Percentiles rank a stretch among this genome's conserved stretches.
phyloP scores from a whole-genome alignment of 345 rosid genomes.

The Arabis alpina region DNA sequence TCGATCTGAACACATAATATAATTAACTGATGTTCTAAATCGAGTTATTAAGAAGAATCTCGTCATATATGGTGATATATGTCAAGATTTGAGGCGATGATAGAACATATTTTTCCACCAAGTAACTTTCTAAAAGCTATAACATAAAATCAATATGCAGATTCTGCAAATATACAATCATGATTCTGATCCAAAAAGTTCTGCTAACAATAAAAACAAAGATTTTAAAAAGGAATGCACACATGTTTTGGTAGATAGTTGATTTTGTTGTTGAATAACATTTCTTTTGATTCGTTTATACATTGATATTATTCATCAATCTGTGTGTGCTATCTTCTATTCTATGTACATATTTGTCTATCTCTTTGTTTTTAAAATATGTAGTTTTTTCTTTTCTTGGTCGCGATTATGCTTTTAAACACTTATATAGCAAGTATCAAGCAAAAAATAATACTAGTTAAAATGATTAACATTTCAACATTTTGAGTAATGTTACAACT shows the following conservation, averaged over 20 bases:
- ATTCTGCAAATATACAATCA: slow-evolving; percentile 5
- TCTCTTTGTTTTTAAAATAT: no score
- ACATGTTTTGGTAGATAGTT: no score
- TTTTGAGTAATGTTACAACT: not conserved
- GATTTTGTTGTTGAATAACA: no score
- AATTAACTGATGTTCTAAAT: not conserved
- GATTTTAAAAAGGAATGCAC: no score
- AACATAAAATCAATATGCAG: not conserved
- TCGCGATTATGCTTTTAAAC: no score
- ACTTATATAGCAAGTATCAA: no score
- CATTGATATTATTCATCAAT: no score
- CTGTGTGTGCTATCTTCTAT: no score
- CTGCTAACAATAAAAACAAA: not conserved
- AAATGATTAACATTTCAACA: not conserved
- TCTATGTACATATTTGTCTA: no score
- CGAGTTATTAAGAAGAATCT: not conserved
- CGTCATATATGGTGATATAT: not conserved
- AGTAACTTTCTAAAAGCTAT: not conserved
- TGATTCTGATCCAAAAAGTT: slow-evolving; percentile 9
- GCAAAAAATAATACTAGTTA: not conserved
- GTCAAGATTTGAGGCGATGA: not conserved
- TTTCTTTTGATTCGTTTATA: no score
- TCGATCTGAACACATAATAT: not conserved
- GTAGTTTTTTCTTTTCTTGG: no score
- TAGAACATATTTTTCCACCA: not conserved